Base-by-base conservation (phyloP, 1,284 basidiomycete genomes). In the Sanghuangporus weigelae region DNA sequence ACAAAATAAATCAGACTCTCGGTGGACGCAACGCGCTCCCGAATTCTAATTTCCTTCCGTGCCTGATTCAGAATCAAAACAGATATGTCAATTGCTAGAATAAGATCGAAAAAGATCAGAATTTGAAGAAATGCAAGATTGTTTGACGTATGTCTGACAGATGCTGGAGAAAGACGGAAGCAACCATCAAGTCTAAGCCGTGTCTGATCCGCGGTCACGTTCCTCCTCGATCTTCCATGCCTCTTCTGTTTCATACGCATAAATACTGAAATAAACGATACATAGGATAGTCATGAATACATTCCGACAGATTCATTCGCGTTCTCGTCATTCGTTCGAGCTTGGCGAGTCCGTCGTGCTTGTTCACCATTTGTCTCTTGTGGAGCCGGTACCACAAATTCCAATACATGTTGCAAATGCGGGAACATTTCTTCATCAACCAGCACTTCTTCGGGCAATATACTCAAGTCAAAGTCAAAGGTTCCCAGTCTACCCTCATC, bases 241-340 rank as follows among this genome's bases (percentile, higher is more conserved):
- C 4, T 11, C 16, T 11, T 42, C 2, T 42, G 10, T 42, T 42
- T 12, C n/a, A n/a, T n/a, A 42, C n/a, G 3, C 10, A 42, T 42
- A 42, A 3, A 42, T 1, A 42, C 2, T 12, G n/a, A 42, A 42
- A 42, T n/a, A 42, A 31, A 3, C 5, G 26, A 26, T 26, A 26
- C 26, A 26, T 26, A 26, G 26, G 26, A 26, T 26, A 5, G 5
- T 55, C 54, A 67, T 44, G 67, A 67, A 59, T 67, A 67, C 55
- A 67, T 59, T 19, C 65, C 65, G 54, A 55, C 50, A 36, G 64
- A 67, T 42, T 66, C 65, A 51, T 66, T 58, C 5, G 49, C 53
- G 55, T 55, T 61, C 8, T 61, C 58, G 26, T 19, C 31, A 16
- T 46, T 46, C 19, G 14, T 31, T n/a, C 8, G 35, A 19, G 8